Base-by-base conservation (phyloP, 805 yeast genomes). In the Teunomyces kruisii region DNA sequence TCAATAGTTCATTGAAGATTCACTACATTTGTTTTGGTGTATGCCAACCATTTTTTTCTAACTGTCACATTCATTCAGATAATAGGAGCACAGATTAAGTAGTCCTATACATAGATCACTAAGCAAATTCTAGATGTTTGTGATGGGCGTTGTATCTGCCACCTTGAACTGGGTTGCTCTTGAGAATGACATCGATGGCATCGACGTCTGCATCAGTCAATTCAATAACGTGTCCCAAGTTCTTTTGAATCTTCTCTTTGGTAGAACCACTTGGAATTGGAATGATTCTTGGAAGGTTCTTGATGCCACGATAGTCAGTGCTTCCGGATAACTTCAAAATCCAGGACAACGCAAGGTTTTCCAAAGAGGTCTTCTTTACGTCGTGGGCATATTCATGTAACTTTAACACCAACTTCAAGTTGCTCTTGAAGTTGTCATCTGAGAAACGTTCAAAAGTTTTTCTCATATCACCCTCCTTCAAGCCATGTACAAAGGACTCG, bases 251-350 rank as follows among this genome's bases (percentile, higher is more conserved):
- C 61, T 88, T 82, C 9, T 63, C 69, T 3, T 67, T 61, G 31
- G 83, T 77, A 6, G 89, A 76, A 3, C 88, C 83, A 43, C 91
- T 84, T 15, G 97, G 96, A 60, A 90, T 86, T 28, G 96, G 95
- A 38, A 90, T 58, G 36, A 88, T 73, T 47, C 67, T 71, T 19
- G 90, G 78, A 43, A 69, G 74, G 42, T 69, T 67, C 17, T 53
- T 44, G 30, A 68, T 51, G 2, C 77, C 79, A 7, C 69, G 61
- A 54, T 60, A 71, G 42, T 77, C 73, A 44, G 75, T 66, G 45
- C 81, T 65, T 81, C 88, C 88, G 2, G 88, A 83, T 16, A 90
- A 62, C 3, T 90, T 83, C 32, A 86, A 39, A 28, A 70, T 56
- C 72, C 74, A 71, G 8, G 74, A 65, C 33, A 70, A 53, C 1